Evolutionary conservation across 441 rosid species (phyloP), one percentile per base, ranked within the genome.

Genomic region (Erodium moschatum): DNA sequence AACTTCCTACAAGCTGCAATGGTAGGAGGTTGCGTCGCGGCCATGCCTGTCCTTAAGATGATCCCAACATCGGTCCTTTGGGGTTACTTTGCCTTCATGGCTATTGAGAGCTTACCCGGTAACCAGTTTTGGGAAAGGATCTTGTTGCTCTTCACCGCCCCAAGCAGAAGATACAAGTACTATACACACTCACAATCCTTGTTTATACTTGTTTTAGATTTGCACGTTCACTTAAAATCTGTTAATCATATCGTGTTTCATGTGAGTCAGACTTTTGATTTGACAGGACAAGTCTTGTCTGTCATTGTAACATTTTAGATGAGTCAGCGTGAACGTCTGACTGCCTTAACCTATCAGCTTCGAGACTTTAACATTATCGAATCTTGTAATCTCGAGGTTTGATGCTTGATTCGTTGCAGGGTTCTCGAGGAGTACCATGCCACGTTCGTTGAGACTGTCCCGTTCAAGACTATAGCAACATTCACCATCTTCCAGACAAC

Each of bases 31-130:
- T 88, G 94, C 73, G 83, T 88, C 66, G 91, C 87, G 69, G 94
- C 94, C 16, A 86, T 88, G 94, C 94, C 94, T 62, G 42, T 88
- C 31, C 75, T 88, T 68, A 86, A 88, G 76, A 86, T 79, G 82
- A 88, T 88, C 75, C 93, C 93, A 15, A 78, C 90, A 65, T 86
- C 93, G 29, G 93, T 88, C 67, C 89, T 88, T 42, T 88, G 94
- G 94, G 94, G 94, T 40, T 88, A 88, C 79, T 88, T 88, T 79
- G 94, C 94, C 46, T 88, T 82, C 75, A 88, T 88, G 94, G 94
- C 94, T 64, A 86, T 84, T 67, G 94, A 88, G 65, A 88, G 87
- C 78, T 80, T 88, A 80, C 94, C 94, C 1, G 94, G 94, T 46
- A 88, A 88, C 72, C 94, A 88, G 70, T 86, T 85, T 50, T 88